phyloP scores from a whole-genome alignment of 148 eudicot genomes.

The Salicornia ramosissima region DNA sequence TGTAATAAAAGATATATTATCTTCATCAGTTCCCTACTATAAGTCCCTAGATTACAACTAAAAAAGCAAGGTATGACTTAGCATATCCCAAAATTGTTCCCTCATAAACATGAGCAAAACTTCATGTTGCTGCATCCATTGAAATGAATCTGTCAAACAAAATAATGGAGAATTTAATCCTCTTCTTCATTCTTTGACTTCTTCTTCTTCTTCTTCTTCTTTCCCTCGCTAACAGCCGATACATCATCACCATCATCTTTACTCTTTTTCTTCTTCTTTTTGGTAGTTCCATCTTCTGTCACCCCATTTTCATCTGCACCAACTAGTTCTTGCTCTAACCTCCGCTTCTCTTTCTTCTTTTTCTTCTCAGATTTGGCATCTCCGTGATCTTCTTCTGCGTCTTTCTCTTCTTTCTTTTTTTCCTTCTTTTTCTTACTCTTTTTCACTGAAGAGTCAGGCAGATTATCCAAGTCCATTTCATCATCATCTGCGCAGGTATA shows the following conservation, averaged over 20 bases:
- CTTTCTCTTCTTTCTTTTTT: conserved; percentile 29
- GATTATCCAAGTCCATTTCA: conserved; percentile 56
- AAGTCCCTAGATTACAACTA: conserved; percentile 7
- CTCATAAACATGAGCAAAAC: conserved; percentile 2
- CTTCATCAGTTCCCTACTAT: neutral
- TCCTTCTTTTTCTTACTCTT: conserved; percentile 68
- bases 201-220: conserved; percentile 63
- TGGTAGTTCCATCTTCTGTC: conserved; percentile 34
- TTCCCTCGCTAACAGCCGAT: conserved; percentile 40
- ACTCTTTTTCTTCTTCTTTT: conserved; percentile 70
- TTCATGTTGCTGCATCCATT: neutral
- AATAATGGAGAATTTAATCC: neutral
- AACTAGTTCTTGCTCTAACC: conserved; percentile 34
- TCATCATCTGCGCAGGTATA: conserved; percentile 24
- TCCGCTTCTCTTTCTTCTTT: conserved; percentile 68
- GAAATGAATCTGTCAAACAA: neutral
- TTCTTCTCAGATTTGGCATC: conserved; percentile 56
- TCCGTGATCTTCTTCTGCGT: conserved; percentile 15
- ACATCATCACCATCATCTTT: conserved; percentile 37
- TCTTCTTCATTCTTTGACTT: conserved; percentile 39
- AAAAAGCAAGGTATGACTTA: conserved; percentile 8
- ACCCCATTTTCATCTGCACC: conserved; percentile 30
- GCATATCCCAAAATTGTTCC: neutral
- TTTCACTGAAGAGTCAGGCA: conserved; percentile 38
- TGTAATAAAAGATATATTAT: neutral